Percentiles rank a stretch among this genome's conserved stretches.
phyloP scores from a whole-genome alignment of 2,329 filamentous ascomycete species.

The Plectosphaerella plurivora region DNA sequence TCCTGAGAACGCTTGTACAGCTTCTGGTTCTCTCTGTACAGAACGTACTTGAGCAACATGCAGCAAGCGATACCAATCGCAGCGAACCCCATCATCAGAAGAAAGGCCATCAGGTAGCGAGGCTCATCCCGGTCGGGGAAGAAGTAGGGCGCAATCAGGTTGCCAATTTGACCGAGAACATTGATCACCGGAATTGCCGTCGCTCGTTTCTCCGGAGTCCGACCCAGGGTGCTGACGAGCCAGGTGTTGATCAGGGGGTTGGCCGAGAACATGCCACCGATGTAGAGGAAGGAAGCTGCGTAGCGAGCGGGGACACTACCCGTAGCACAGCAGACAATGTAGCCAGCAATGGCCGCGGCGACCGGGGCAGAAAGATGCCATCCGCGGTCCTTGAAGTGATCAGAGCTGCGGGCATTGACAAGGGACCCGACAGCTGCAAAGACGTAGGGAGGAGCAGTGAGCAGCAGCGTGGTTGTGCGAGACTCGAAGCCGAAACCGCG shows the following conservation, averaged over 20 bases:
- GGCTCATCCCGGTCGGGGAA: conserved; percentile 33
- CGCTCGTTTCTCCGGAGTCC: conserved; percentile 39
- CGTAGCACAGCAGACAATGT: conserved; percentile 21
- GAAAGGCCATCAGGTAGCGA: conserved; percentile 31
- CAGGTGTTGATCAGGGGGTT: conserved; percentile 32
- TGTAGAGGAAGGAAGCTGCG: conserved; percentile 23
- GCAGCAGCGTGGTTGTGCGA: conserved; percentile 40
- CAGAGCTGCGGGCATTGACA: conserved; percentile 23
- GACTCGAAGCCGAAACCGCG: conserved; percentile 41
- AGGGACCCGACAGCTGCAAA: conserved; percentile 20
- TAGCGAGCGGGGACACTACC: conserved; percentile 21
- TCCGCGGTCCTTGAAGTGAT: conserved; percentile 35
- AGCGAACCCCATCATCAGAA: conserved; percentile 21
- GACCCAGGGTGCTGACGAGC: conserved; percentile 30
- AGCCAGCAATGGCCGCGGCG: conserved; percentile 31
- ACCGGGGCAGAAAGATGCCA: conserved; percentile 37
- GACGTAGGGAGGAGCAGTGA: conserved; percentile 33
- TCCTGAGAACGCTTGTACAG: neutral
- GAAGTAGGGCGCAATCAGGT: conserved; percentile 37
- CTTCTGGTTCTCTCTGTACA: neutral
- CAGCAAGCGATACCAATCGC: conserved; percentile 27
- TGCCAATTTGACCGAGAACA: conserved; percentile 18
- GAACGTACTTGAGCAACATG: neutral
- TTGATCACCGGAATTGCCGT: conserved; percentile 24
- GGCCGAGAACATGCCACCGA: conserved; percentile 23